phyloP scores from a whole-genome alignment of 768 basidiomycete genomes.

The Mycena sanguinolenta region DNA sequence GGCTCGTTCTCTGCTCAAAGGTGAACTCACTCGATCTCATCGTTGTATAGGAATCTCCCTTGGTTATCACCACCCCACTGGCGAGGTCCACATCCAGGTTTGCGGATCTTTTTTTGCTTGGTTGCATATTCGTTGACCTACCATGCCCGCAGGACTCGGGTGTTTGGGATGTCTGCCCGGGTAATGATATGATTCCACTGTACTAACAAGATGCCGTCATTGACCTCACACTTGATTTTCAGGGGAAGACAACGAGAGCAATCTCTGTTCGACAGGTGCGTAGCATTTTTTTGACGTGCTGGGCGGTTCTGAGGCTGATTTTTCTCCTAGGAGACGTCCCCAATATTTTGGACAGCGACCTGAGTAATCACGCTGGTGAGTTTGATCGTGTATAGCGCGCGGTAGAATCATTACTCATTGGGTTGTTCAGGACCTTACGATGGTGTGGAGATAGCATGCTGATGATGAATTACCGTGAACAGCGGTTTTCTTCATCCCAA shows the following conservation, averaged over 20 bases:
- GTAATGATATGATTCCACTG: slow-evolving; percentile 43
- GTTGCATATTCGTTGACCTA: not conserved
- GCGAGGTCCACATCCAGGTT: slow-evolving; percentile 55
- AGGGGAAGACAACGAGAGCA: slow-evolving; percentile 74
- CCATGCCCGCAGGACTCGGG: slow-evolving; percentile 41
- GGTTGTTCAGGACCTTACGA: no score
- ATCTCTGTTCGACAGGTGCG: slow-evolving; percentile 55
- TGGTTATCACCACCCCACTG: slow-evolving; percentile 61
- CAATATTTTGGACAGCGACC: slow-evolving; percentile 59
- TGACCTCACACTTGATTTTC: slow-evolving; percentile 21
- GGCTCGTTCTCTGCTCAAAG: slow-evolving; percentile 38
- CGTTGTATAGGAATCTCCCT: slow-evolving; percentile 50
- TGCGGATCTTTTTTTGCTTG: not conserved
- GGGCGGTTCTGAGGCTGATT: not conserved
- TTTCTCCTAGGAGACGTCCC: slow-evolving; percentile 60
- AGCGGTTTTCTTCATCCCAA: no score
- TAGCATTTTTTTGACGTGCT: not conserved
- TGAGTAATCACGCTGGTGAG: slow-evolving; percentile 62
- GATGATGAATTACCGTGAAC: no score
- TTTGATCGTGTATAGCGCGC: not conserved
- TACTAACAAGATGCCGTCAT: not conserved
- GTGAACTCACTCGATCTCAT: slow-evolving; percentile 29
- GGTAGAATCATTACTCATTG: no score
- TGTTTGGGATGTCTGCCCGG: slow-evolving; percentile 69
- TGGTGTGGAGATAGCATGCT: no score